phyloP scores from a whole-genome alignment of 257 asterid species.

The Solanum virginianum region DNA sequence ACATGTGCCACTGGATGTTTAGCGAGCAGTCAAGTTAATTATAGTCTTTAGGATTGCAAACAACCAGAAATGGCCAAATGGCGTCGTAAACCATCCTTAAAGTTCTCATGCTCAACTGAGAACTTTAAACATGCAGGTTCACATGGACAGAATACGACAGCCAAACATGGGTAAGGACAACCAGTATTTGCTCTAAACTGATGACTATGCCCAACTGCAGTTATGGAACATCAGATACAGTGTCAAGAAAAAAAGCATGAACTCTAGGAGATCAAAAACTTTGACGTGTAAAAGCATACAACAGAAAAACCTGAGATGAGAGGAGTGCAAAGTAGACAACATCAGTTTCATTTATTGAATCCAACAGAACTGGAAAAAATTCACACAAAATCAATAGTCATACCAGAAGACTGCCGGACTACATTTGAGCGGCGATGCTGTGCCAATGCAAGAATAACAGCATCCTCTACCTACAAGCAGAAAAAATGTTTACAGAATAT shows the following conservation, averaged over 20 bases:
- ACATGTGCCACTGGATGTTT: background rate
- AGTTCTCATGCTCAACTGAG: background rate
- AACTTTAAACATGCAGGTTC: background rate
- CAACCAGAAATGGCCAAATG: background rate
- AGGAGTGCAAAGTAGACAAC: background rate
- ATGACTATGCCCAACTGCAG: background rate
- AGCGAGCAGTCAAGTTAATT: background rate
- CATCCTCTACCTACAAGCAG: constrained; percentile 82
- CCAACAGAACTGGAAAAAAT: background rate
- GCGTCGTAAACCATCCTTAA: background rate
- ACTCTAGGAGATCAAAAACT: background rate
- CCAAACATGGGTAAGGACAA: background rate
- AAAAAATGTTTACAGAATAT: background rate
- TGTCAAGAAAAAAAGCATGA: background rate
- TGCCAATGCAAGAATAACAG: constrained; percentile 67
- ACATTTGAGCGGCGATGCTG: constrained; percentile 69
- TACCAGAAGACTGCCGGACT: constrained; percentile 80
- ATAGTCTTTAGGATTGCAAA: background rate
- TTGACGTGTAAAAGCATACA: background rate
- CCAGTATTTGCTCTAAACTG: background rate
- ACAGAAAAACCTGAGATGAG: background rate
- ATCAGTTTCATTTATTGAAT: background rate
- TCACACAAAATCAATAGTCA: background rate
- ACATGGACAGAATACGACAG: background rate
- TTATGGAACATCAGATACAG: background rate